These are phyloP conservation scores for Tuber magnatum DNA, from an alignment of 495 filamentous ascomycete species.

Conservation along the genomic window DNA sequence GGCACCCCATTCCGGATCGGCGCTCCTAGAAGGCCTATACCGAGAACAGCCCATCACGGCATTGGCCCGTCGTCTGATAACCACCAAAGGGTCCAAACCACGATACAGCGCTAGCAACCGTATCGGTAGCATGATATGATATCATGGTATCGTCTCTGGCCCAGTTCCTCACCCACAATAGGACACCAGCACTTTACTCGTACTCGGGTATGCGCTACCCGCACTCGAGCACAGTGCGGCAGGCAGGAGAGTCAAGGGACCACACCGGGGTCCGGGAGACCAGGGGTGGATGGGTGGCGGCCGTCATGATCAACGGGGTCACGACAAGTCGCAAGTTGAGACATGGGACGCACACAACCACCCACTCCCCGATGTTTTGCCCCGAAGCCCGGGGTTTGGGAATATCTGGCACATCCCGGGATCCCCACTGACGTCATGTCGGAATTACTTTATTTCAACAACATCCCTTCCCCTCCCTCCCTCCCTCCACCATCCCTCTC, in stretches of 20 bases:
- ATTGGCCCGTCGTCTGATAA: not conserved
- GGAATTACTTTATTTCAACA: slow-evolving; percentile 1
- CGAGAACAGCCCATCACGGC: no score
- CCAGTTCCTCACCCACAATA: not conserved
- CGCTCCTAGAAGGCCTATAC: no score
- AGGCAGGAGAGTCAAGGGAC: not conserved
- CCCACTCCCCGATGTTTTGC: not conserved
- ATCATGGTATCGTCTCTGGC: no score
- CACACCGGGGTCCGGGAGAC: not conserved
- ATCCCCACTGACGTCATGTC: not conserved
- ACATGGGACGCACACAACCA: not conserved
- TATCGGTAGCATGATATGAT: no score
- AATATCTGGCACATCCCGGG: not conserved
- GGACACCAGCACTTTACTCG: not conserved
- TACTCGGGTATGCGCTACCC: no score
- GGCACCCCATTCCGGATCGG: no score
- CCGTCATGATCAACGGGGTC: not conserved
- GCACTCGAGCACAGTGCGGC: no score
- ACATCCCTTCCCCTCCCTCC: not conserved
- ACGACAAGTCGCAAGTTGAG: not conserved
- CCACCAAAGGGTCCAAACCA: not conserved
- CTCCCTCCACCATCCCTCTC: not conserved
- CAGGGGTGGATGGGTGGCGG: no score
- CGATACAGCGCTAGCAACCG: not conserved
- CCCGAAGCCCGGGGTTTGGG: not conserved